These are phyloP conservation scores for Bruguiera sexangula DNA, from an alignment of 345 rosid species.

Conservation along the genomic window DNA sequence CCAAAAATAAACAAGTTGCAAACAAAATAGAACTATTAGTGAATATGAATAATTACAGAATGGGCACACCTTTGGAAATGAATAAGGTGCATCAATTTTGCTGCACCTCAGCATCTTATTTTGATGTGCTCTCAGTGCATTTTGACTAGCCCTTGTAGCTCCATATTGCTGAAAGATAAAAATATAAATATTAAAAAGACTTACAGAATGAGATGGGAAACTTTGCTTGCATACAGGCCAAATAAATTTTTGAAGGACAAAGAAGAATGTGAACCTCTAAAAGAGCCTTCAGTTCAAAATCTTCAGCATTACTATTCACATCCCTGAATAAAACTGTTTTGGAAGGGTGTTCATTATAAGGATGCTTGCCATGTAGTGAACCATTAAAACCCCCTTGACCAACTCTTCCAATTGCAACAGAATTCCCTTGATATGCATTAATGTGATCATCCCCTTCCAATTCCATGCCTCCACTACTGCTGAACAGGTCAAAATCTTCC, in stretches of 20 bases:
- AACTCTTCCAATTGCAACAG: constrained; percentile 28
- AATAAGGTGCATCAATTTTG: constrained; percentile 20
- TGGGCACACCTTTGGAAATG: constrained; percentile 19
- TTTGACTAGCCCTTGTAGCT: constrained; percentile 19
- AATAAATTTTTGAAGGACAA: neutral
- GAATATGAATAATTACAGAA: neutral
- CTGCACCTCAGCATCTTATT: constrained; percentile 17
- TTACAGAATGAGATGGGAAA: constrained; percentile 1
- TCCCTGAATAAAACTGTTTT: constrained; percentile 86
- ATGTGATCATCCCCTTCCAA: constrained; percentile 52
- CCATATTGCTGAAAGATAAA: constrained; percentile 35
- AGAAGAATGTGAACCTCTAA: constrained; percentile 59
- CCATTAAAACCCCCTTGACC: constrained; percentile 49
- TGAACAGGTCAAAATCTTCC: constrained; percentile 85
- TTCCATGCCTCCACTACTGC: constrained; percentile 95
- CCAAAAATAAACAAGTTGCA: neutral
- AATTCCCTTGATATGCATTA: constrained; percentile 24
- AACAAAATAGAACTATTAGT: neutral
- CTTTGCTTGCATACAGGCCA: neutral
- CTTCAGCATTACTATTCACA: constrained; percentile 67
- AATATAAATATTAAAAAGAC: constrained; percentile 8
- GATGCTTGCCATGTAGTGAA: constrained; percentile 52
- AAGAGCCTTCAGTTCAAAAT: constrained; percentile 67
- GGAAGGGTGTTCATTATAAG: constrained; percentile 63
- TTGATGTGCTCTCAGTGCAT: constrained; percentile 24